A percentile compares a stretch with the other conserved stretches of the same genome.
Evolutionary conservation across 2,329 filamentous ascomycete genomes (phyloP).

Genomic region (Botrytis pseudocinerea): DNA sequence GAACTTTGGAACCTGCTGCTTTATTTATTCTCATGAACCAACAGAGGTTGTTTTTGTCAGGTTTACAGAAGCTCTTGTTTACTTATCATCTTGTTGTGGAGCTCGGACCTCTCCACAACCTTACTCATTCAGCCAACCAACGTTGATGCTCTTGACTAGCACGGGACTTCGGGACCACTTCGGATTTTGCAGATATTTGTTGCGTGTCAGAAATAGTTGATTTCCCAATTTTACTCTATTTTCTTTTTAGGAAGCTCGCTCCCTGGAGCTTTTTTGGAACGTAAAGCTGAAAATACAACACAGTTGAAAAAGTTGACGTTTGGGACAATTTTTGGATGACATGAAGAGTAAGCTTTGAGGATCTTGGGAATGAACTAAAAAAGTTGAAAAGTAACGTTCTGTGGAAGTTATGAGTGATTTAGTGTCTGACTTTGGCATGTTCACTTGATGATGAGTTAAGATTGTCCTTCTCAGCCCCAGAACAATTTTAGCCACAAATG

Average conservation of each 20-base stretch:
- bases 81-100: too few species aligned
- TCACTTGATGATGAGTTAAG: neutral
- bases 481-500: neutral
- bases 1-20: neutral
- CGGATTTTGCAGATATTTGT: neutral
- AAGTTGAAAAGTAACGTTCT: neutral
- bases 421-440: neutral
- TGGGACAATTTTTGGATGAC: too few species aligned
- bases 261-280: neutral
- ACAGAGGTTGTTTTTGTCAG: neutral
- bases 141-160: neutral
- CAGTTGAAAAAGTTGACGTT: neutral
- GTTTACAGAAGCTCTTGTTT: neutral
- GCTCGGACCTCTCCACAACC: neutral
- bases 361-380: accelerated
- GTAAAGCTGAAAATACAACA: neutral
- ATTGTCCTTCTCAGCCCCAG: neutral
- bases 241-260: neutral
- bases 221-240: neutral
- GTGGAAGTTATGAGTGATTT: neutral
- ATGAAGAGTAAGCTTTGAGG: neutral
- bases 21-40: neutral
- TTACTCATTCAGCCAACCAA: neutral
- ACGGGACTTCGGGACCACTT: neutral
- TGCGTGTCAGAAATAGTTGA: neutral